A percentile compares a stretch with the other conserved stretches of the same genome.
phyloP scores from a whole-genome alignment of 805 yeast genomes.

The Monosporozyma yasuniensis region DNA sequence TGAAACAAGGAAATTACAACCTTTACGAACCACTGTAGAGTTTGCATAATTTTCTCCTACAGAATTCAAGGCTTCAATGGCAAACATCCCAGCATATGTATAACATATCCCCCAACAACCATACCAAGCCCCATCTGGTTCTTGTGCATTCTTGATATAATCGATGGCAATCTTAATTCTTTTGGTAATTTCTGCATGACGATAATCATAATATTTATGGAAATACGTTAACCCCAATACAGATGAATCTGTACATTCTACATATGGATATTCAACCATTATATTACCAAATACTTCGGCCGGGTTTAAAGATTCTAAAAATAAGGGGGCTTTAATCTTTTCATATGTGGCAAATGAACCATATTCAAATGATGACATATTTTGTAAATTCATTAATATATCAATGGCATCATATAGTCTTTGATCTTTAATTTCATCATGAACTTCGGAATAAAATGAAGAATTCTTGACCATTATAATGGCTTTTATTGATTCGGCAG shows the following conservation, averaged over 20 bases:
- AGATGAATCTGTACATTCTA: constrained; percentile 94
- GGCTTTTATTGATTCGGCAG: constrained; percentile 92
- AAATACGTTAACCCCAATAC: constrained; percentile 83
- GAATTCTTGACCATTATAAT: constrained; percentile 80
- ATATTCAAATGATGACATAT: constrained; percentile 64
- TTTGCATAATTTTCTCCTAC: constrained; percentile 57
- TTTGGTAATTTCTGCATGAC: constrained; percentile 51
- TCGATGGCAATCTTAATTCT: constrained; percentile 67
- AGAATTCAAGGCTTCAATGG: constrained; percentile 79
- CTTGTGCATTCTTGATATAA: constrained; percentile 63
- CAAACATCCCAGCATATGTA: constrained; percentile 97
- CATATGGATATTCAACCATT: constrained; percentile 97
- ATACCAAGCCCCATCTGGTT: constrained; percentile 88
- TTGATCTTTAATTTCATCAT: constrained; percentile 44
- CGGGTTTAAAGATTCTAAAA: constrained; percentile 75
- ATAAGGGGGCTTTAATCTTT: constrained; percentile 67
- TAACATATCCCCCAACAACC: constrained; percentile 98
- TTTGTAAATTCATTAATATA: constrained; percentile 66
- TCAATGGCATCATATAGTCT: constrained; percentile 65
- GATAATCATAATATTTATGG: constrained; percentile 54
- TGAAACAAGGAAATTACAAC: constrained; percentile 74
- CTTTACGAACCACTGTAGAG: constrained; percentile 53
- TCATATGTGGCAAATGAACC: constrained; percentile 95
- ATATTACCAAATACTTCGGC: constrained; percentile 98
- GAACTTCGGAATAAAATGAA: constrained; percentile 39